phyloP scores from a whole-genome alignment of 2,329 filamentous ascomycete species.

The Alternaria panax region DNA sequence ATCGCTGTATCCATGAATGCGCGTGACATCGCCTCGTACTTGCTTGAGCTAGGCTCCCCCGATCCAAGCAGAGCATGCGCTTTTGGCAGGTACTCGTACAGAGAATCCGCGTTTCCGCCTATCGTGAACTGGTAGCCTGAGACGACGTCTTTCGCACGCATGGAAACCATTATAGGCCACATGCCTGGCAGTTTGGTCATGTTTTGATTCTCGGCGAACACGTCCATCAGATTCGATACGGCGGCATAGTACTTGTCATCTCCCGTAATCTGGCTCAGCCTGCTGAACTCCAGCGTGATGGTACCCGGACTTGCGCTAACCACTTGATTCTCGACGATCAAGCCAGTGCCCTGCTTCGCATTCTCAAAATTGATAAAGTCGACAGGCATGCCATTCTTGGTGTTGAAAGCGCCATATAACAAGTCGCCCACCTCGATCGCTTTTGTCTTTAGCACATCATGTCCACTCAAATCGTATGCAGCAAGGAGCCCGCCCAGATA shows the following conservation, averaged over 20 bases:
- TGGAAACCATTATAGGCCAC: constrained; percentile 50
- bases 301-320: constrained; percentile 58
- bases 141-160: constrained; percentile 38
- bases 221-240: constrained; percentile 42
- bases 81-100: constrained; percentile 51
- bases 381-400: constrained; percentile 53
- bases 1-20: constrained; percentile 54
- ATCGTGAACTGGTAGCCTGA: constrained; percentile 44
- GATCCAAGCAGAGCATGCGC: constrained; percentile 50
- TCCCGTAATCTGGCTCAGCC: constrained; percentile 48
- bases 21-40: constrained; percentile 63
- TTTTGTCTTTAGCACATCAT: constrained; percentile 45
- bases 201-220: constrained; percentile 43
- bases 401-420: constrained; percentile 59
- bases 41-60: constrained; percentile 56
- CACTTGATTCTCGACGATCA: constrained; percentile 50
- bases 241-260: constrained; percentile 49
- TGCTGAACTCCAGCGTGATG: constrained; percentile 51
- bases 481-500: constrained; percentile 49
- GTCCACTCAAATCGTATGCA: constrained; percentile 49
- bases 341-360: constrained; percentile 39
- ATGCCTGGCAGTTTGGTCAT: constrained; percentile 47
- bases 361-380: constrained; percentile 52
- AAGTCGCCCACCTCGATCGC: constrained; percentile 50
- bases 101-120: constrained; percentile 48